Evolutionary conservation across 176 grass and related monocot genomes (phyloP), one percentile per base, ranked within the genome.

Genomic region (Oryza punctata): DNA sequence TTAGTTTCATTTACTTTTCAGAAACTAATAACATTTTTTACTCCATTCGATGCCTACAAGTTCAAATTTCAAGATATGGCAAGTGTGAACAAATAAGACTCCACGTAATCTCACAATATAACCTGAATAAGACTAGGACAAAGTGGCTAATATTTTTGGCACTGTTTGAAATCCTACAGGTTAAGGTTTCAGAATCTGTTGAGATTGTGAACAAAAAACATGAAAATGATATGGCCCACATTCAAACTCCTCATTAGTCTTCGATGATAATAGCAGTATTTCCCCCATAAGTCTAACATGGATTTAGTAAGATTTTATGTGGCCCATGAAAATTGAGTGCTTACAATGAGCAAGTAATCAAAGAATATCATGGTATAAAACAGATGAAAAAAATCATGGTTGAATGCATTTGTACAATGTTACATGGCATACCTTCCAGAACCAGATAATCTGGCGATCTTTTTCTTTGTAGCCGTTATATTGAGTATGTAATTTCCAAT

Each of bases 401-500:
- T 44, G n/a, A 75, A 69, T 76, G 50, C 43, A 81, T 77, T 66
- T 65, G 24, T 38, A 89, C n/a, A 85, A 67, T 64, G 40, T 28
- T 71, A 77, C 44, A 72, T 10, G 8, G 26, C 33, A 12, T 90
- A 99, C 97, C 97, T 99, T 94, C 97, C 97, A 99, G 81, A 99
- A 99, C 93, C 94, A 94, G 75, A 41, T 73, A 65, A 99, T 89
- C 44, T 81, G 78, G 41, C 84, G 84, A 89, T 99, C 97, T 82
- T 87, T 96, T 78, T 90, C 76, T 85, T 92, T 96, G 91, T 96
- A 99, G 50, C 93, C 97, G 85, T 87, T 91, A 82, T 99, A 99
- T 71, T 94, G 89, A 47, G 97, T 99, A 87, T 99, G 91, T 50
- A 86, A 89, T 88, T 82, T 99, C 97, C 97, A 99, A 85, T 96